Evolutionary conservation across 768 basidiomycete species (phyloP), one percentile per base, ranked within the genome.

Genomic region (Rhizopogon vesiculosus): DNA sequence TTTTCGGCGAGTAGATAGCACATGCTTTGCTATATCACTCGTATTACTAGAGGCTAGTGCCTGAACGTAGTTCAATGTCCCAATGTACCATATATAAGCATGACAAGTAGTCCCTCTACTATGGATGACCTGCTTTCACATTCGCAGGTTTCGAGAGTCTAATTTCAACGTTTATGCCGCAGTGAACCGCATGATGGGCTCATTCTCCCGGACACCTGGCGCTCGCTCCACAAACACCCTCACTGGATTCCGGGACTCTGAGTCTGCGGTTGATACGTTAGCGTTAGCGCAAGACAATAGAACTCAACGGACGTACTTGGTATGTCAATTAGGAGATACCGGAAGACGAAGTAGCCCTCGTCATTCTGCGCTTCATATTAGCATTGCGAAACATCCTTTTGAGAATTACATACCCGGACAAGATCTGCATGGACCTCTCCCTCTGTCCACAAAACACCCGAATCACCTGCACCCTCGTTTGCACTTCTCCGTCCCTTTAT

Each of bases 341-440:
- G 79, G 69, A 87, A 87, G 55, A 85, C 80, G 66, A 89, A 93
- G 65, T 87, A 84, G 7, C 89, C 90, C 51, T 86, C 80, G 48
- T 81, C 80, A 59, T 90, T 87, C 89, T 91, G 65, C 31, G 53
- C 42, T 53, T 54, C 52, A 59, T 19, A 51, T 61, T 54, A 56
- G 51, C 42, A 58, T 51, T 22, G 46, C 44, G 28, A 39, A 57
- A 33, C 18, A 44, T 25, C 45, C 40, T 44, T 45, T 56, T 53
- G 50, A 53, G 16, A 56, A 57, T 18, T 18, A 74, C 82, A 56
- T 69, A 90, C 90, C 76, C 81, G 81, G 56, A 91, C 75, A 42
- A 91, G 77, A 69, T 88, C 85, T 8, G 83, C 91, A 68, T 92
- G 91, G 8, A 89, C 87, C 62, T 92, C 89, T 7, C 91, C 90